These are phyloP conservation scores for Solanum peruvianum DNA, from an alignment of 257 asterid species.

Conservation along the genomic window DNA sequence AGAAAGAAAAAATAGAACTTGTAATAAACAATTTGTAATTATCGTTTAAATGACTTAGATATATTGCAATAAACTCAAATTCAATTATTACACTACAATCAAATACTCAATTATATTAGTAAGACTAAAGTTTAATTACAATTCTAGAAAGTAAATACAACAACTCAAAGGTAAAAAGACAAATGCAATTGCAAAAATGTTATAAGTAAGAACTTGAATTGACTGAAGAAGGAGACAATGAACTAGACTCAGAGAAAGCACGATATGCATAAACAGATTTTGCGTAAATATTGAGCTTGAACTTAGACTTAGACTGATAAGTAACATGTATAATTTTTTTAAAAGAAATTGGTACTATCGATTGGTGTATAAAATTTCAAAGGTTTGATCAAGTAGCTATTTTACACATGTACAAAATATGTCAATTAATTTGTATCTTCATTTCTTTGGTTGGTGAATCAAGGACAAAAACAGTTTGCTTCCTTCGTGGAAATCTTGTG, in stretches of 20 bases:
- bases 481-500: not conserved
- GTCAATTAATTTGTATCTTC: not conserved
- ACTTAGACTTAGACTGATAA: not conserved
- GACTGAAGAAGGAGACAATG: not conserved
- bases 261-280: too few relatives aligned
- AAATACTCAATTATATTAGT: not conserved
- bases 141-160: not conserved
- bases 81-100: too few relatives aligned
- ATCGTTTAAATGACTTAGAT: not conserved
- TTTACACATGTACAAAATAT: not conserved
- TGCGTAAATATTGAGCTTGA: not conserved
- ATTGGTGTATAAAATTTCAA: not conserved
- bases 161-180: too few relatives aligned
- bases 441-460: not conserved
- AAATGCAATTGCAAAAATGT: too few relatives aligned
- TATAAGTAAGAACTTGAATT: not conserved
- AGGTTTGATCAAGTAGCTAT: not conserved
- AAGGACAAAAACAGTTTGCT: not conserved
- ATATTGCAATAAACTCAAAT: not conserved
- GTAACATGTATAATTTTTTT: not conserved
- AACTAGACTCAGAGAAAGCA: not conserved
- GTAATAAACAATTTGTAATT: too few relatives aligned
- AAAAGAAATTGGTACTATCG: not conserved
- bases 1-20: not conserved
- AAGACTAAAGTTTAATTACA: not conserved